Base-by-base conservation (phyloP, 2,329 filamentous ascomycete genomes). In the Rutstroemia sp. region DNA sequence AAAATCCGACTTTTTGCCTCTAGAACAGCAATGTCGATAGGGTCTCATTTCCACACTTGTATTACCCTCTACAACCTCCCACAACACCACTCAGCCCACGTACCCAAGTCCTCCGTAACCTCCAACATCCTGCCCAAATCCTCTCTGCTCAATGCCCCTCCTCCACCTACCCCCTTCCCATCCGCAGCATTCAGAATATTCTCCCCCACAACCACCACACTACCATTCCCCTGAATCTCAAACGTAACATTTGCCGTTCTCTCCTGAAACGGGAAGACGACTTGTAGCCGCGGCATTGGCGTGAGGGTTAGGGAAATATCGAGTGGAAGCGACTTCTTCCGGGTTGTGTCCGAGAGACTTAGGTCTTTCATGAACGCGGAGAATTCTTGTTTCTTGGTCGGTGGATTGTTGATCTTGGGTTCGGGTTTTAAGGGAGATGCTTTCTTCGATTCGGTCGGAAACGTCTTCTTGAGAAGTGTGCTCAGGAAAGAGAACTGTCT, bases 401-500 rank as follows among this genome's bases (percentile, higher is more conserved):
- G 60, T n/a, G 38, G 53, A 4, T 25, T 44, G 6, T 40, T 19
- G 10, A 8, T 36, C n/a, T 50, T 39, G 14, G 14, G 9, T 46
- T 17, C 12, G 8, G 42, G 2, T 19, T 21, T 21, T 4, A 8
- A 21, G 7, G 21, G 19, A 23, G 42, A 21, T 49, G 14, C 27
- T 38, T 19, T 52, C 19, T 45, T 58, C 0, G 60, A 54, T 2
- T 46, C 34, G 2, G 58, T n/a, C 9, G 73, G 75, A 64, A 89
- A 87, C 56, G 78, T 82, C 50, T 80, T 81, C 55, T 78, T 73
- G 3, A 92, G 75, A 2, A 94, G 70, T 0, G 76, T 81, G 1
- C 82, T 82, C 4, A 89, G 73, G 61, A 87, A 83, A 0, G 86
- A 86, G 66, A 89, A 94, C 68, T 94, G 89, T 14, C 89, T 78